Base-by-base conservation (phyloP, 192 early-diverging fungal genomes). In the Pecoramyces ruminantium region DNA sequence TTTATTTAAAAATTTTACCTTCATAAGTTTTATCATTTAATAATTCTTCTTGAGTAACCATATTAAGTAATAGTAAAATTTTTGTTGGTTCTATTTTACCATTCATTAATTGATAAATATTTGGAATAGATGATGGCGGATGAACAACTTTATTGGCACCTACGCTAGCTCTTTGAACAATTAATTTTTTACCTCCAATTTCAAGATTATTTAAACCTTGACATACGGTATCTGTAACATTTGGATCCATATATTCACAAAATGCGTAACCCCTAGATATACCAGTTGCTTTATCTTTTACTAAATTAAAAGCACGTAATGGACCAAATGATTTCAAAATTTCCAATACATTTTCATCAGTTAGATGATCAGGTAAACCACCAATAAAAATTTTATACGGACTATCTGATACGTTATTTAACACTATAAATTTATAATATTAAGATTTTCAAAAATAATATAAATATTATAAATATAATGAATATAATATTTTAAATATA, bases 191-290 rank as follows among this genome's bases (percentile, higher is more conserved):
- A 83, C 98, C 97, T 77, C 95, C 96, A 6, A 99, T 85, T 83
- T 96, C 95, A 93, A 99, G 94, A 40, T 95, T 94, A 83, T 98
- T 97, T 29, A 99, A 90, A 2, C 96, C 96, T 83, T 97, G 91
- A 83, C 96, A 97, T 17, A 95, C 97, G 51, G 96, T 87, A 82
- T 99, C 97, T 12, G 97, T 98, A 18, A 97, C 85, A 29, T 82
- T 88, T 27, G 95, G 92, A 84, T 98, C 94, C 25, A 89, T 88
- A 81, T 96, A 99, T 86, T 99, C 97, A 84, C 96, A 97, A 82
- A 99, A 98, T 4, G 96, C 97, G 88, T 94, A 98, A 3, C 97
- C 97, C 86, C 93, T 94, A 78, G 95, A 97, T 79, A 88, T 79
- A 8, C 91, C 90, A 12, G 91, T 92, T 29, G 86, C 86, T 34